These are phyloP conservation scores for Sclerotinia minor DNA, from an alignment of 2,329 filamentous ascomycete species.

Conservation along the genomic window DNA sequence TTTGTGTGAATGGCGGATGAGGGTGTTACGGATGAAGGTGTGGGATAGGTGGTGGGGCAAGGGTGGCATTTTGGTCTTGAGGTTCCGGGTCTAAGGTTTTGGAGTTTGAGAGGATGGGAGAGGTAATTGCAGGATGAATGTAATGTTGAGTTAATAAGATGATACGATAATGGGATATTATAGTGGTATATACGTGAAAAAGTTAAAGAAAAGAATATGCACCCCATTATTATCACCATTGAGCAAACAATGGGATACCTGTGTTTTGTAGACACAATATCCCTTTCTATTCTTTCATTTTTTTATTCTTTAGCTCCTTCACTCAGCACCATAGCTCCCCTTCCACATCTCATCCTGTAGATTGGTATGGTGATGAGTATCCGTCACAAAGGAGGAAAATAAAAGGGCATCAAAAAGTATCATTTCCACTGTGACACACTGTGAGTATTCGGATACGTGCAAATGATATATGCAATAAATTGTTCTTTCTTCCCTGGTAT, in stretches of 20 bases:
- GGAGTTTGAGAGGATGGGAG: neutral
- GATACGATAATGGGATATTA: neutral
- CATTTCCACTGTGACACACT: too few species aligned
- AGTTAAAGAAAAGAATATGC: neutral
- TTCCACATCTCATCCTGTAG: neutral
- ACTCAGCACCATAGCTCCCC: neutral
- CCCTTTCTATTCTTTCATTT: neutral
- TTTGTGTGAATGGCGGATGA: neutral
- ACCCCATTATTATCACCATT: neutral
- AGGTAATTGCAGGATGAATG: neutral
- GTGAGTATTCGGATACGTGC: neutral
- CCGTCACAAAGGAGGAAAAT: neutral
- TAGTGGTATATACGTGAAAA: neutral
- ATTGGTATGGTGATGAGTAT: neutral
- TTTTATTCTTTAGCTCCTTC: neutral
- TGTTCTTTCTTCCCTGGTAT: neutral
- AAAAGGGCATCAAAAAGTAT: neutral
- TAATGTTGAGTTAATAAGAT: neutral
- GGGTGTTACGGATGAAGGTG: too few species aligned
- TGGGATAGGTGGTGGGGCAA: neutral
- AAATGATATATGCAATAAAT: neutral
- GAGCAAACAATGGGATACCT: neutral
- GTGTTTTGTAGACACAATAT: neutral
- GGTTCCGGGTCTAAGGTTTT: neutral
- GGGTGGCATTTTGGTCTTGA: neutral